Evolutionary conservation across 2,329 filamentous ascomycete species (phyloP).

Genomic region (Stenocarpella maydis): DNA sequence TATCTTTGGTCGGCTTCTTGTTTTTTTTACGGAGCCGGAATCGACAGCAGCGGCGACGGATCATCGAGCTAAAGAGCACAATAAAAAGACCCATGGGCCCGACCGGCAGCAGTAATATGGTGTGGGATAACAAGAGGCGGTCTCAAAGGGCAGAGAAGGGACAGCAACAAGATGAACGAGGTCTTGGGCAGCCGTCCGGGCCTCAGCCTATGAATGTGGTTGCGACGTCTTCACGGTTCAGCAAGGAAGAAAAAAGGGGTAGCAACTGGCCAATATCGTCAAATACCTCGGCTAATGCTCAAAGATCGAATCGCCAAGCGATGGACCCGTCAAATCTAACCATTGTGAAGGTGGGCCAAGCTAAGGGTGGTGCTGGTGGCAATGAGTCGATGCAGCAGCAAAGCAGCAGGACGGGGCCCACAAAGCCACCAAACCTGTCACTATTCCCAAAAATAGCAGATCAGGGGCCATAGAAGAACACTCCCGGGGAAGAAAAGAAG

Average conservation of each 20-base stretch:
- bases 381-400: neutral
- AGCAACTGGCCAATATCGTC: slow-evolving; percentile 21
- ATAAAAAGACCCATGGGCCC: slow-evolving; percentile 15
- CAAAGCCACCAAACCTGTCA: slow-evolving; percentile 3
- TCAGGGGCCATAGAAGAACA: neutral
- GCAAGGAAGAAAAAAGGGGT: slow-evolving; percentile 8
- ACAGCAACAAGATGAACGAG: neutral
- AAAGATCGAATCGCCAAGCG: neutral
- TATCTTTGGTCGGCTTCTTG: slow-evolving; percentile 18
- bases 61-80: neutral
- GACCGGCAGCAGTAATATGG: slow-evolving; percentile 9
- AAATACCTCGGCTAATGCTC: neutral
- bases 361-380: neutral
- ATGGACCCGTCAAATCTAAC: slow-evolving; percentile 3
- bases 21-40: slow-evolving; percentile 11
- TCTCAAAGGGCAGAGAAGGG: neutral
- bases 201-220: neutral
- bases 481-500: neutral
- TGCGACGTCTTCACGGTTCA: neutral
- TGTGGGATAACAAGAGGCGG: slow-evolving; percentile 21
- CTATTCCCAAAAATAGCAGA: slow-evolving; percentile 8
- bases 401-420: neutral
- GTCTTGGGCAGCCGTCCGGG: neutral
- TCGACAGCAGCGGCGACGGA: slow-evolving; percentile 2
- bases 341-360: slow-evolving; percentile 13